A percentile compares a stretch with the other conserved stretches of the same genome.
phyloP scores from a whole-genome alignment of 2,329 filamentous ascomycete species.

The Fusarium nematophilum region DNA sequence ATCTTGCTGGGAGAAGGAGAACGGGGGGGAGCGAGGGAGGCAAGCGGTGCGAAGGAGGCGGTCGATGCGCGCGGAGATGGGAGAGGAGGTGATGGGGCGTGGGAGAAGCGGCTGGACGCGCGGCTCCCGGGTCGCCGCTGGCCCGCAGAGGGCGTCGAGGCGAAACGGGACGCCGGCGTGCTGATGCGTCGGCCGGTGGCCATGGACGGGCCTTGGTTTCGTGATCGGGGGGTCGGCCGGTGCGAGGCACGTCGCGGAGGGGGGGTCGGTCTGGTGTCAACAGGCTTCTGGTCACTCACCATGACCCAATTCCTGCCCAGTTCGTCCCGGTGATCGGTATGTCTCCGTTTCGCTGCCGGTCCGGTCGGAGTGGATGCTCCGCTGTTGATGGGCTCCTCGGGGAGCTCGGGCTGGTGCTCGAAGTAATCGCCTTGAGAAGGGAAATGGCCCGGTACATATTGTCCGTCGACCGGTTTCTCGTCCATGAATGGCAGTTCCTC shows the following conservation, averaged over 20 bases:
- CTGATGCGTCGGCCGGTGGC: conserved; percentile 58
- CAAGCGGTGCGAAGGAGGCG: conserved; percentile 46
- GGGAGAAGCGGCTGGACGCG: conserved; percentile 58
- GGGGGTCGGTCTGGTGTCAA: conserved; percentile 36
- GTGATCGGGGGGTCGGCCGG: conserved; percentile 44
- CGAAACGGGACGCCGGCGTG: conserved; percentile 47
- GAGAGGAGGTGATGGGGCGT: conserved; percentile 37
- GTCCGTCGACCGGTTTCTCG: conserved; percentile 33
- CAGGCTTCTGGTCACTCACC: conserved; percentile 58
- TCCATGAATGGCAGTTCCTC: conserved; percentile 34
- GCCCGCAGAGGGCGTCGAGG: conserved; percentile 44
- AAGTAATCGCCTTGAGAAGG: conserved; percentile 45
- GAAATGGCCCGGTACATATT: conserved; percentile 45
- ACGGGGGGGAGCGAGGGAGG: conserved; percentile 47
- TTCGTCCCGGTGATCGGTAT: conserved; percentile 65
- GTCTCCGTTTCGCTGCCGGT: conserved; percentile 64
- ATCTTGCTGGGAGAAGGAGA: conserved; percentile 57
- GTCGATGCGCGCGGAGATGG: conserved; percentile 43
- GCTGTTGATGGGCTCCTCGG: conserved; percentile 47
- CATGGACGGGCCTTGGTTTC: conserved; percentile 48
- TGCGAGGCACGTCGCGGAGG: conserved; percentile 42
- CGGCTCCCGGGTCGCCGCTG: conserved; percentile 40
- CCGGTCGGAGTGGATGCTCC: conserved; percentile 56
- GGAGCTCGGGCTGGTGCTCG: conserved; percentile 16
- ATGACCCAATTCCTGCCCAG: conserved; percentile 78